phyloP scores from a whole-genome alignment of 495 filamentous ascomycete genomes.

The Podospora australis region DNA sequence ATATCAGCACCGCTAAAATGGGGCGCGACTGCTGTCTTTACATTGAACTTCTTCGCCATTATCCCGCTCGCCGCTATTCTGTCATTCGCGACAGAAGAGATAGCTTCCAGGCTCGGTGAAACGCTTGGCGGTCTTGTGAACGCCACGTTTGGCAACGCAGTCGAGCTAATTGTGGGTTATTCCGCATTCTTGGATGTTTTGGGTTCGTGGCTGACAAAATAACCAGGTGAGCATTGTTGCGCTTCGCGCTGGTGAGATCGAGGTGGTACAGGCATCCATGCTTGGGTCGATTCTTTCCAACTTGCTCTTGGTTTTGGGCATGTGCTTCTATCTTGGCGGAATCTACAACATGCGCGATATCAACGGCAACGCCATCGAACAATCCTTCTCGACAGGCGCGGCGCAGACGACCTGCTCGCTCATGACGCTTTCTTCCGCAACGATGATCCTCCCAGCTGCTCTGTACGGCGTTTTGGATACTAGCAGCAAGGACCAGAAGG shows the following conservation, averaged over 20 bases:
- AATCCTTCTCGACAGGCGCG: constrained; percentile 76
- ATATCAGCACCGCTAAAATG: constrained; percentile 64
- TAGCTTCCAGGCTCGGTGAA: constrained; percentile 76
- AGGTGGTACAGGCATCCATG: constrained; percentile 97
- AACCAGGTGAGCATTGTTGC: constrained; percentile 73
- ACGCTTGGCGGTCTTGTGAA: constrained; percentile 90
- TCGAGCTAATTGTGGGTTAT: constrained; percentile 72
- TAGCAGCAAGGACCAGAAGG: constrained; percentile 33
- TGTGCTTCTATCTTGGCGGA: constrained; percentile 92
- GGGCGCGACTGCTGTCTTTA: constrained; percentile 72
- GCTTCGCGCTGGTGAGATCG: constrained; percentile 74
- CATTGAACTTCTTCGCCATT: constrained; percentile 92
- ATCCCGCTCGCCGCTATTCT: constrained; percentile 87
- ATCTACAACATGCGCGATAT: constrained; percentile 47
- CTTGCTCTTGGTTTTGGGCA: constrained; percentile 87
- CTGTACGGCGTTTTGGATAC: constrained; percentile 42
- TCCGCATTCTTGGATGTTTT: too few species aligned
- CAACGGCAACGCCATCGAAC: constrained; percentile 48
- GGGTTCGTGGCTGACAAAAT: too few species aligned
- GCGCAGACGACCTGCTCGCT: constrained; percentile 94
- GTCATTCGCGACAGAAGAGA: constrained; percentile 93
- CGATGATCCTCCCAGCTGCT: constrained; percentile 88
- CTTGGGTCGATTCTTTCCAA: constrained; percentile 95
- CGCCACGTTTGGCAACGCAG: constrained; percentile 95
- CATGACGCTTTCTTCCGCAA: constrained; percentile 86